phyloP scores from a whole-genome alignment of 2,329 filamentous ascomycete species.

The Grosmannia clavigera region DNA sequence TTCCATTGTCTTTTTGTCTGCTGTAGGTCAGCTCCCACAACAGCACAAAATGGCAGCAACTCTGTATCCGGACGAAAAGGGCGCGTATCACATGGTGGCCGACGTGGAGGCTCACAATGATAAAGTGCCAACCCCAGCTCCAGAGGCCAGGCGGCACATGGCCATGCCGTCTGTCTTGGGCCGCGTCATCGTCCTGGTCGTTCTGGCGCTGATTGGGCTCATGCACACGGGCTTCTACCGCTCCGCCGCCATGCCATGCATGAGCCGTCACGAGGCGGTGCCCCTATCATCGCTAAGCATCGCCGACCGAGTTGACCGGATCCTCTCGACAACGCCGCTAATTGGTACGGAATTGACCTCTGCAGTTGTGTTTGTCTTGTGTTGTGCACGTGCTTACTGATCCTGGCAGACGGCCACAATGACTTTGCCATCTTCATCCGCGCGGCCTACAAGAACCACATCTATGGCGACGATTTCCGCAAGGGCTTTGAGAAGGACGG shows the following conservation, averaged over 20 bases:
- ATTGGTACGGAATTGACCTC: constrained; percentile 6
- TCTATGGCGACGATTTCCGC: constrained; percentile 64
- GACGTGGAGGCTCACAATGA: neutral
- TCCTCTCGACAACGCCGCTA: constrained; percentile 13
- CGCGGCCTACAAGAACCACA: constrained; percentile 56
- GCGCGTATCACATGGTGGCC: neutral
- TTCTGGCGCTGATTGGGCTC: neutral
- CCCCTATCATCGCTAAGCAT: constrained; percentile 4
- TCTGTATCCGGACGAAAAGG: neutral
- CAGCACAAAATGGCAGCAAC: neutral
- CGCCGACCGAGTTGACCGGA: constrained; percentile 12
- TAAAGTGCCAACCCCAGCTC: neutral
- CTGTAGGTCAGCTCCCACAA: neutral
- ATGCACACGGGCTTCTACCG: neutral
- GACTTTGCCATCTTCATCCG: constrained; percentile 71
- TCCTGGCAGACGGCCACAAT: constrained; percentile 65
- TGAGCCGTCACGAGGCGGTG: neutral
- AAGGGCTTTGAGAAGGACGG: constrained; percentile 59
- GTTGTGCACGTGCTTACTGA: neutral
- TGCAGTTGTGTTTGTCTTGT: neutral
- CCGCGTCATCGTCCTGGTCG: neutral
- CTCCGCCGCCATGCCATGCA: neutral
- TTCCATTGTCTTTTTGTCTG: neutral
- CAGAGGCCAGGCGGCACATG: neutral
- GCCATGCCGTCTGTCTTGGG: neutral